Evolutionary conservation across 1,139 yeast genomes (phyloP).

Genomic region (Pichia sp.): DNA sequence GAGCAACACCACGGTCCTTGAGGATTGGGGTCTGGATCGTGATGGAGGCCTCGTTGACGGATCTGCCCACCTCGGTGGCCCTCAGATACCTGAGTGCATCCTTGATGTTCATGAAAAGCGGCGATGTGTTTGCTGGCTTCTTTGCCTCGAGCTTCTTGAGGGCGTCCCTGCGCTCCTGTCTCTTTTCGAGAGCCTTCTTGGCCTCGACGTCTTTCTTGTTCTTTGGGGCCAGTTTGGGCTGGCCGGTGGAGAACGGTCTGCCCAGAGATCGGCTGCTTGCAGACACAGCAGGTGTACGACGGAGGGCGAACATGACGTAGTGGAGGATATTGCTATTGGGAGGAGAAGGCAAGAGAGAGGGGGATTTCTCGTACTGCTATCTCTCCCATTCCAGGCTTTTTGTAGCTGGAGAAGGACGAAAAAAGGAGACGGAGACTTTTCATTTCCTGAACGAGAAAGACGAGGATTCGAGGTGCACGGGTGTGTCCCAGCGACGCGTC

Average conservation of each 20-base stretch:
- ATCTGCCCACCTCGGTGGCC: slow-evolving; percentile 87
- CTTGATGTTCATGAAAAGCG: slow-evolving; percentile 68
- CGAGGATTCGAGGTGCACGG: no score
- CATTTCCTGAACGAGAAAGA: no score
- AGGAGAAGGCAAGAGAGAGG: no score
- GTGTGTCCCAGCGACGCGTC: background rate
- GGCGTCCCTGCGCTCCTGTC: slow-evolving; percentile 25
- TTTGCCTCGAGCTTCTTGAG: slow-evolving; percentile 40
- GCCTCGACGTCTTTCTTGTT: slow-evolving; percentile 27
- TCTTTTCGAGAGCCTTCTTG: slow-evolving; percentile 26
- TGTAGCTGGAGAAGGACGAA: no score
- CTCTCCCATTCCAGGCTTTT: no score
- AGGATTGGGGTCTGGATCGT: slow-evolving; percentile 64
- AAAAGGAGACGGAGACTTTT: no score
- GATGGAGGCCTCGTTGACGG: slow-evolving; percentile 63
- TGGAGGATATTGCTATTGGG: no score
- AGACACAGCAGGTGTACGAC: slow-evolving; percentile 2
- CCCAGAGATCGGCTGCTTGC: slow-evolving; percentile 5
- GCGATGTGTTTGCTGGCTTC: slow-evolving; percentile 47
- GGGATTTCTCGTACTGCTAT: no score
- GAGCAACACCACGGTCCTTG: slow-evolving; percentile 75
- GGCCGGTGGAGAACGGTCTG: slow-evolving; percentile 3
- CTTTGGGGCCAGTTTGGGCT: slow-evolving; percentile 19
- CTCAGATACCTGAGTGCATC: slow-evolving; percentile 74
- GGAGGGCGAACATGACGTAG: slow-evolving; percentile 4